Conservation (phyloP, 202 grass and related monocot genomes). For the Zizania palustris region DNA sequence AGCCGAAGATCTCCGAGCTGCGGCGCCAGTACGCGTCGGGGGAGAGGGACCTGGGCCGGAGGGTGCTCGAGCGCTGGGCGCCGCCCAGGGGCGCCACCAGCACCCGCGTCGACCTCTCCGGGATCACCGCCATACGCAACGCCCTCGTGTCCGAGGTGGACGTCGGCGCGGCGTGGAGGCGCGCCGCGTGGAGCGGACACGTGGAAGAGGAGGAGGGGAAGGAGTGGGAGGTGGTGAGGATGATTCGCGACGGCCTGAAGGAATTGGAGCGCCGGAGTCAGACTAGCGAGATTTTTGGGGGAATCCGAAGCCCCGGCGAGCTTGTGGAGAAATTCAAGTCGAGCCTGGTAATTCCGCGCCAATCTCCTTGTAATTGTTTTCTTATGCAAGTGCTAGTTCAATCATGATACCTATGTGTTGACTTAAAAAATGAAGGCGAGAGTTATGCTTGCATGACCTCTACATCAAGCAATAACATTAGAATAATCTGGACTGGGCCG, state of each 20-base stretch:
- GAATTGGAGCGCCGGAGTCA: conserved; percentile 70
- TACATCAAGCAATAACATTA: background rate
- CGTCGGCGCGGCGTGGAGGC: conserved; percentile 32
- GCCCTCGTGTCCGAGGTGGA: conserved; percentile 60
- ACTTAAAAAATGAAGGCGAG: background rate
- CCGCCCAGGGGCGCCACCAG: conserved; percentile 13
- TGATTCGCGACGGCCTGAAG: conserved; percentile 58
- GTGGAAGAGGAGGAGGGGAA: conserved; percentile 25
- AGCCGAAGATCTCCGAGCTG: conserved; percentile 78
- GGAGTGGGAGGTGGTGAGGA: conserved; percentile 72
- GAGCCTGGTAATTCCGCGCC: conserved; percentile 52
- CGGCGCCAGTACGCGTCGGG: conserved; percentile 53
- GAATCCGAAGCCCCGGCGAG: conserved; percentile 50
- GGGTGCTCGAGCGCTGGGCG: conserved; percentile 43
- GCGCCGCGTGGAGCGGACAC: conserved; percentile 46
- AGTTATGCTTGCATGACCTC: background rate
- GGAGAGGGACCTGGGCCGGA: conserved; percentile 35
- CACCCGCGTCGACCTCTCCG: conserved; percentile 68
- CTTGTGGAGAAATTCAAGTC: conserved; percentile 77
- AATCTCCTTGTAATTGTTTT: background rate
- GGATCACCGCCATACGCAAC: conserved; percentile 61
- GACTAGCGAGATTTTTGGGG: conserved; percentile 59
- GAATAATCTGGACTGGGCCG: background rate
- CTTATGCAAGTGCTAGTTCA: background rate
- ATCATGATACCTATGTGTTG: background rate